Evolutionary conservation across 164 flowering plant species (phyloP).

Genomic region (Hamamelis virginiana): DNA sequence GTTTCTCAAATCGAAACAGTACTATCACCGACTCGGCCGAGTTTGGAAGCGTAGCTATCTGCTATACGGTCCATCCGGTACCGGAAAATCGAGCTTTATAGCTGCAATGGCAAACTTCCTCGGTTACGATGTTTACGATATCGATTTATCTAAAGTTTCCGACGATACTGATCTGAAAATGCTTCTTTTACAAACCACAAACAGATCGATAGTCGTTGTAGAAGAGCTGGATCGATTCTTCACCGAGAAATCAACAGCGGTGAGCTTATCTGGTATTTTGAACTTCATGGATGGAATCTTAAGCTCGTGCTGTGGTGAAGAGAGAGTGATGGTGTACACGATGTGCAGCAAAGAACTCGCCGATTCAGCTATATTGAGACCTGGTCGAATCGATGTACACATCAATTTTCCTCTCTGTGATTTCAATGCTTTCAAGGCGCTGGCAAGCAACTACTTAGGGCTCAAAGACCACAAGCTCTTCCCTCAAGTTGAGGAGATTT

Average conservation of each 20-base stretch:
- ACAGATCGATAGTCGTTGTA: slow-evolving; percentile 53
- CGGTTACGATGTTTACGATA: slow-evolving; percentile 64
- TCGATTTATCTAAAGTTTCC: slow-evolving; percentile 47
- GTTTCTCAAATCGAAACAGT: slow-evolving; percentile 65
- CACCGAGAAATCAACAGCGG: slow-evolving; percentile 33
- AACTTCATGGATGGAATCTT: slow-evolving; percentile 82
- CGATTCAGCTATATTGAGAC: slow-evolving; percentile 60
- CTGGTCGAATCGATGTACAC: slow-evolving; percentile 86
- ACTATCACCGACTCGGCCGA: slow-evolving; percentile 72
- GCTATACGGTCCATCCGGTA: slow-evolving; percentile 74
- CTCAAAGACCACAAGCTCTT: slow-evolving; percentile 85
- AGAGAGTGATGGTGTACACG: slow-evolving; percentile 77
- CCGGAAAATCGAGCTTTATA: slow-evolving; percentile 78
- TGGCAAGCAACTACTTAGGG: slow-evolving; percentile 71
- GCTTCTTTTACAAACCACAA: slow-evolving; percentile 53
- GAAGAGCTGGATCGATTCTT: slow-evolving; percentile 70
- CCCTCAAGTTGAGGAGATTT: slow-evolving; percentile 71
- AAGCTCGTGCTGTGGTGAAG: slow-evolving; percentile 69
- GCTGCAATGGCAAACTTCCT: slow-evolving; percentile 81
- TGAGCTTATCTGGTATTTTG: slow-evolving; percentile 52
- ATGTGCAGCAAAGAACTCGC: slow-evolving; percentile 50
- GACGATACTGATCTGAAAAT: slow-evolving; percentile 58
- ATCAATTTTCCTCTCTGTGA: slow-evolving; percentile 70
- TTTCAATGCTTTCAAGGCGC: slow-evolving; percentile 58
- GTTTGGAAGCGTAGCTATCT: slow-evolving; percentile 85